Evolutionary conservation across 106 monocot genomes (phyloP).

Genomic region (Platanthera guangdongensis): DNA sequence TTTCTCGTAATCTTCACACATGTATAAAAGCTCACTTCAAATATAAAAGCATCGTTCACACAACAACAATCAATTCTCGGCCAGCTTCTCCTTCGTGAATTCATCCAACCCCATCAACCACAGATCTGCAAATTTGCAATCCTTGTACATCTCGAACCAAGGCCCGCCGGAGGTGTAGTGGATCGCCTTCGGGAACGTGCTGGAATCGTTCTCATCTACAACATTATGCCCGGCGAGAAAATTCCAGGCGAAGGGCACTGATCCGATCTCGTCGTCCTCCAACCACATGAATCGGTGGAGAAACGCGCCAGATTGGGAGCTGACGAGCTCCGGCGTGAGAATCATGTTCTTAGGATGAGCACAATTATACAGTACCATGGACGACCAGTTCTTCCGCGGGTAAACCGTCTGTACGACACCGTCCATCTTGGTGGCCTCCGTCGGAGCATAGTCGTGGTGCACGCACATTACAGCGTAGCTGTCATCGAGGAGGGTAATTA

Average conservation of each 20-base stretch:
- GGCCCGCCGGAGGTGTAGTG: conserved; percentile 46
- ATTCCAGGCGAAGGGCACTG: conserved; percentile 43
- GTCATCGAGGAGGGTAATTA: conserved; percentile 31
- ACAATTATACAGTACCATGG: conserved; percentile 83
- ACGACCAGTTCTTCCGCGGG: conserved; percentile 87
- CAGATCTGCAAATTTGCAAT: conserved; percentile 46
- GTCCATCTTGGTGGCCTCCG: conserved; percentile 48
- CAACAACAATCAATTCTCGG: background rate
- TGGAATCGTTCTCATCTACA: conserved; percentile 19
- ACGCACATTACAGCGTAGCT: conserved; percentile 50
- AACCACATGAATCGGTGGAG: conserved; percentile 57
- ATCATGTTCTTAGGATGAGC: conserved; percentile 47
- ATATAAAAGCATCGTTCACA: too few relatives aligned
- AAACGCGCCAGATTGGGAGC: conserved; percentile 37
- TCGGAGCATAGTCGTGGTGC: conserved; percentile 45
- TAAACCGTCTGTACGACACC: conserved; percentile 63
- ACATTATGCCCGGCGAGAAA: conserved; percentile 46
- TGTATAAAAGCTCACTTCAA: too few relatives aligned
- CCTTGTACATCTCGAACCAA: conserved; percentile 47
- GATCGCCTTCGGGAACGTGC: conserved; percentile 36
- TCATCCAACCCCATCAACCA: conserved; percentile 50
- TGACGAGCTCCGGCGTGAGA: conserved; percentile 34
- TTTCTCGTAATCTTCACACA: too few relatives aligned
- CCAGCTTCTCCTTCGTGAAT: background rate
- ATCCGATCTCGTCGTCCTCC: conserved; percentile 46